Evolutionary conservation across 1,284 basidiomycete species (phyloP), one percentile per base, ranked within the genome.

Genomic region (Fomitopsis pinicola): DNA sequence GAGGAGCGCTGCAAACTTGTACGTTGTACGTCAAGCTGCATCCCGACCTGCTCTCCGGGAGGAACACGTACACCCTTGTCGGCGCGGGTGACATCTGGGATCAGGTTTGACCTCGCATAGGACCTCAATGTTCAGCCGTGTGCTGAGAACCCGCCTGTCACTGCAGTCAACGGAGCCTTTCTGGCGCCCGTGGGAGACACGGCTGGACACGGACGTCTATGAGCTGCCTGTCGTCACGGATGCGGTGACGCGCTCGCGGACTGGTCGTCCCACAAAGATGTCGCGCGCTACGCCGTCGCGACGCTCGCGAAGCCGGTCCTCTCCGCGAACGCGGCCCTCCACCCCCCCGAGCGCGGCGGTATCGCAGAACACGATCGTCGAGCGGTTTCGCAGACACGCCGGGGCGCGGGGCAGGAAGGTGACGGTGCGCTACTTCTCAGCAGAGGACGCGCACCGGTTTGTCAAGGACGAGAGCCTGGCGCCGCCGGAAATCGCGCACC

Each of bases 321-420:
- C 45, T 63, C 62, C n/a, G 46, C 50, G 10, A 63, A 63, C 42
- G 50, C 42, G 1, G 28, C 10, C 17, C 62, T 63, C 40, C 61
- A 63, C 57, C 61, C 61, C 61, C 53, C 62, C 59, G 17, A 61
- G 57, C 59, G 62, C 56, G 44, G 59, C 57, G 12, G 9, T 61
- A 17, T 61, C 59, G 15, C 62, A 63, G 54, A 53, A 61, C 38
- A 40, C 57, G 9, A 58, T 63, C 14, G 54, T 61, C 38, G 52
- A 57, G 57, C 57, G 59, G 19, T 30, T 63, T 17, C 57, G 57
- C 52, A 55, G 52, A 30, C 61, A 63, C 55, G 45, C 45, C 15
- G 45, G 45, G 15, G 57, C 52, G 44, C 30, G 40, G 33, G 56
- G 59, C 35, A 55, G 45, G 42, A 55, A 55, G n/a, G 59, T 61